Base-by-base conservation (phyloP, 75 land plant genomes). In the Pinus tabuliformis region DNA sequence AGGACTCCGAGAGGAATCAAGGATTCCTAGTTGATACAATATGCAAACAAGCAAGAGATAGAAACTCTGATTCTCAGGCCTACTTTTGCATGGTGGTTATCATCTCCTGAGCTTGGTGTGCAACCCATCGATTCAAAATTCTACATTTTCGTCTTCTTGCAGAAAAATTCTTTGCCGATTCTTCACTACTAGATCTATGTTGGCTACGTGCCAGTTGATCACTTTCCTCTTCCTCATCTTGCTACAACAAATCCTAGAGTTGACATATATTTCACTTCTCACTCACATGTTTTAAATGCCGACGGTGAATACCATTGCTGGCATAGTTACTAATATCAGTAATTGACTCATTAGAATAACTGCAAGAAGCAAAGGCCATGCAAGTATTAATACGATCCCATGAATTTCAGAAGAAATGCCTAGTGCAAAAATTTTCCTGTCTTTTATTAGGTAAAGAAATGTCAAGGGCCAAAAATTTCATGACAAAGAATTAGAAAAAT, bases 11-110 rank as follows among this genome's bases (percentile, higher is more conserved):
- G 57, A 95, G 83, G 63, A 95, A 95, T 1, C 96, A 95, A 0
- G 92, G 88, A 75, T 91, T 96, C 26, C 91, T 86, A 83, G 82
- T 95, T 1, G 98, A 95, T 13, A 95, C 96, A 0, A 96, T 83
- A 56, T 95, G 98, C 72, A 89, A 76, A 12, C 96, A 86, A 6
- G 96, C 88, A 21, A 95, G 89, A 5, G 96, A 93, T 84, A 95
- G 86, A 15, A 80, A 57, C 22, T 83, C 79, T 14, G 75, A 74
- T 58, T 77, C 77, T 21, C 77, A 76, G 36, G 75, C 45, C 45
- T 42, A 6, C 24, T 61, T 58, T 72, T 75, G 78, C 52, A 72
- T 83, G 54, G 78, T 58, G 15, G 75, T 62, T 57, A 76, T 42
- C 70, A 76, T 79, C 62, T 72, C 75, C 36, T 66, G 75, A 11